Evolutionary conservation across 352 stramenopile genomes (phyloP).

Genomic region (Peronosclerospora sorghi): DNA sequence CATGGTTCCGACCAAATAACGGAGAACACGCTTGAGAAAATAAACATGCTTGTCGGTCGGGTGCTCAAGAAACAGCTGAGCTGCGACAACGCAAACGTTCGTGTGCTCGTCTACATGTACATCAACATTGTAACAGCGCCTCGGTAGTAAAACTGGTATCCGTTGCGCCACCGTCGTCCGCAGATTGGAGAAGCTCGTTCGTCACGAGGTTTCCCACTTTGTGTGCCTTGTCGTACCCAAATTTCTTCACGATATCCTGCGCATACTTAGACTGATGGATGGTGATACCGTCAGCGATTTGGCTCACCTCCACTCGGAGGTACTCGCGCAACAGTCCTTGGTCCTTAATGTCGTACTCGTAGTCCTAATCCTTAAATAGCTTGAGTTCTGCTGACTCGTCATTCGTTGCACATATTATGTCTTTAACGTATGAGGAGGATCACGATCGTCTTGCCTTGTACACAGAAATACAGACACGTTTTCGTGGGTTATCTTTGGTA

Average conservation of each 20-base stretch:
- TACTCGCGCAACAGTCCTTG: background rate
- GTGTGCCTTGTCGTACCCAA: background rate
- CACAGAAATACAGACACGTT: background rate
- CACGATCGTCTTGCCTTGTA: too few relatives aligned
- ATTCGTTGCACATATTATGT: background rate
- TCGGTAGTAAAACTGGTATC: background rate
- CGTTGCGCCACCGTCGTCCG: background rate
- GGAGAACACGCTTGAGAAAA: background rate
- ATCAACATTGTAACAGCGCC: background rate
- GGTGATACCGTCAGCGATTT: too few relatives aligned
- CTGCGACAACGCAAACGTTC: background rate
- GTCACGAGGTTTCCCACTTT: background rate
- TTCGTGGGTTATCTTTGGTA: background rate
- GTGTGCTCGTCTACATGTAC: background rate
- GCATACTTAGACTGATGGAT: background rate
- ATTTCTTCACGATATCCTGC: background rate
- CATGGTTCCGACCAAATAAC: background rate
- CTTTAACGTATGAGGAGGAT: background rate
- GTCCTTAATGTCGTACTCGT: background rate
- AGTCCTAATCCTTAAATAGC: background rate
- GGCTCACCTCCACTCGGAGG: background rate
- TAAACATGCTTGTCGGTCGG: background rate
- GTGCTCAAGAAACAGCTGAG: background rate
- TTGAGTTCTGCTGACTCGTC: background rate
- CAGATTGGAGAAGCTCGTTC: background rate